Base-by-base conservation (phyloP, 2,329 filamentous ascomycete species). In the Sporothrix dimorphospora region DNA sequence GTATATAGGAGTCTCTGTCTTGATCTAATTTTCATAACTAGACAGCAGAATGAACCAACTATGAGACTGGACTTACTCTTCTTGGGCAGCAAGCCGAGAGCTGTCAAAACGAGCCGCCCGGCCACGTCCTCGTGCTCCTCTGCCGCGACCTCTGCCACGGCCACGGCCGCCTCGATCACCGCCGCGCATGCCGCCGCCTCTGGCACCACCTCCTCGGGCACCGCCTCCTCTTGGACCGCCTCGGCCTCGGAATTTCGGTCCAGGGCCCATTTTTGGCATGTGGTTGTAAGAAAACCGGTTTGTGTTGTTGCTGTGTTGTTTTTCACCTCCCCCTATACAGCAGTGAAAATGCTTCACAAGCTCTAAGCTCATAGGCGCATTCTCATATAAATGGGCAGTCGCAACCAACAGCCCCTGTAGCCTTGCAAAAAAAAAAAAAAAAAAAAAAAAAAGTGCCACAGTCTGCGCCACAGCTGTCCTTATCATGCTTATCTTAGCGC, bases 401-500 rank as follows among this genome's bases (percentile, higher is more conserved):
- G 3, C 49, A 34, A 42, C 49, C 27, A 55, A 59, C 45, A 42
- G 27, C 42, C 57, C 30, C 47, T 66, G 70, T 21, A 71, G 63
- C 70, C 67, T 68, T 40, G 68, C 67, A 51, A 24, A 51, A 38
- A 12, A 57, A 63, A 74, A 73, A 72, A 53, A 49, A 42, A 70
- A 49, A 16, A 63, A 73, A 72, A 53, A 49, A 42, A 70, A 49
- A 16, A 63, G n/a, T 30, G 69, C 53, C 63, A 73, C 66, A 67
- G 7, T 19, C 27, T 63, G 59, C 71, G 72, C 72, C 71, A 72
- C 72, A 53, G n/a, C 19, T 14, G 16, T 14, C 40, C 30, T 82
- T 82, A 82, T 83, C 81, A 6, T 75, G 57, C 78, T 84, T 86
- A 85, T 85, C 85, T 85, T 86, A 85, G 84, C 83, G 84, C 84